phyloP scores from a whole-genome alignment of 371 early-diverging fungal genomes.

The Funneliformis caledonium region DNA sequence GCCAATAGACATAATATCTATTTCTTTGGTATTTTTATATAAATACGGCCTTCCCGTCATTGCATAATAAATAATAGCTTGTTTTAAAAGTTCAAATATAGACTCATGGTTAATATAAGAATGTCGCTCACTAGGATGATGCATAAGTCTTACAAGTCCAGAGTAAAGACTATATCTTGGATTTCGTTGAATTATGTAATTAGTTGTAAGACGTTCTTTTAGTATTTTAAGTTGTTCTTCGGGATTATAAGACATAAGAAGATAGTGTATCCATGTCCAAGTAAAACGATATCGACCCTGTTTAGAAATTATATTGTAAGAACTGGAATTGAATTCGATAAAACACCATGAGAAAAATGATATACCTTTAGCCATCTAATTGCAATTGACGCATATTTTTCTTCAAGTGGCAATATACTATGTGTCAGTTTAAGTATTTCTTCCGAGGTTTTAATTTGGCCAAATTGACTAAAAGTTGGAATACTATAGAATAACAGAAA shows the following conservation, averaged over 20 bases:
- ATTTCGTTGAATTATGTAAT: background rate
- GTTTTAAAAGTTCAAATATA: background rate
- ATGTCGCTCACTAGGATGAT: background rate
- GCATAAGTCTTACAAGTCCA: background rate
- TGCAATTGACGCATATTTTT: too few species aligned
- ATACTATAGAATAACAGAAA: too few species aligned
- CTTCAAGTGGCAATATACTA: too few species aligned
- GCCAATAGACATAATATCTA: background rate
- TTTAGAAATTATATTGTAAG: too few species aligned
- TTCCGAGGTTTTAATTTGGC: too few species aligned
- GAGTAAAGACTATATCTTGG: background rate
- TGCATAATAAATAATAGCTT: background rate
- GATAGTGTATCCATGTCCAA: too few species aligned
- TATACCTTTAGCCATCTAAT: background rate
- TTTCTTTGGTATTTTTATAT: background rate
- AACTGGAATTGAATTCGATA: too few species aligned
- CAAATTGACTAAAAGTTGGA: too few species aligned
- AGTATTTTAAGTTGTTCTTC: background rate
- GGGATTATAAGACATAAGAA: background rate
- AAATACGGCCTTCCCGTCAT: background rate
- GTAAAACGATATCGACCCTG: too few species aligned
- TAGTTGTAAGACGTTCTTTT: background rate
- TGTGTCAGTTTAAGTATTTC: too few species aligned
- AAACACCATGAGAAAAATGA: background rate
- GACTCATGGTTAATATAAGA: background rate